These are phyloP conservation scores for Phyllosticta capitalensis DNA, from an alignment of 2,329 filamentous ascomycete species.

Conservation along the genomic window DNA sequence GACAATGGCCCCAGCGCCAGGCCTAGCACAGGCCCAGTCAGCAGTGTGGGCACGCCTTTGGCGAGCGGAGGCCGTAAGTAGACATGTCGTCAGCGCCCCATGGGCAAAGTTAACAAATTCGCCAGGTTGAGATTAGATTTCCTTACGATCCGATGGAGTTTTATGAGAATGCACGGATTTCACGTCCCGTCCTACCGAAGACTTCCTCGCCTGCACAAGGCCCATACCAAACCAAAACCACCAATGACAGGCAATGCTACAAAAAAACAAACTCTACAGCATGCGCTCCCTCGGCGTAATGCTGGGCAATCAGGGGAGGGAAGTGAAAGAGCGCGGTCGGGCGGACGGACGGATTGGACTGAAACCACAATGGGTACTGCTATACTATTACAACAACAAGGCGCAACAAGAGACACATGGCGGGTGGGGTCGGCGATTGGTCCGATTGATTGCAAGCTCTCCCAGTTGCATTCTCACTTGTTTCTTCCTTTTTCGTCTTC, in stretches of 20 bases:
- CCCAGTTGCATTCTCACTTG: background rate
- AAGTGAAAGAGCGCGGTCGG: background rate
- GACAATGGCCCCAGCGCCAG: slow-evolving; percentile 43
- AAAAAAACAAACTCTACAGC: background rate
- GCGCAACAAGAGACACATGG: background rate
- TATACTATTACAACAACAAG: background rate
- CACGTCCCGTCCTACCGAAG: background rate
- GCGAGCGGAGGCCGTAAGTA: slow-evolving; percentile 4
- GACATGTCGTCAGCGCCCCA: background rate
- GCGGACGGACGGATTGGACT: background rate
- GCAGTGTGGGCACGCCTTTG: slow-evolving; percentile 52
- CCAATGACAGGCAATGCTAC: background rate
- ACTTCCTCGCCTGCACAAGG: background rate
- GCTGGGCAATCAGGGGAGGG: background rate
- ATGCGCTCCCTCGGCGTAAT: background rate
- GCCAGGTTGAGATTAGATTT: background rate
- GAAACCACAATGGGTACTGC: too few species aligned
- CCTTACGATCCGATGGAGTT: background rate
- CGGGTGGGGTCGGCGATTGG: background rate
- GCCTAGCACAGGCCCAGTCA: slow-evolving; percentile 39
- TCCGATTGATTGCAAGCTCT: background rate
- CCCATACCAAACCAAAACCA: background rate
- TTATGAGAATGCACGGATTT: background rate
- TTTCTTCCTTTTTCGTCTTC: background rate
- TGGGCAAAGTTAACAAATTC: background rate